phyloP scores from a whole-genome alignment of 352 stramenopile species.

The Globisporangium paddicum region DNA sequence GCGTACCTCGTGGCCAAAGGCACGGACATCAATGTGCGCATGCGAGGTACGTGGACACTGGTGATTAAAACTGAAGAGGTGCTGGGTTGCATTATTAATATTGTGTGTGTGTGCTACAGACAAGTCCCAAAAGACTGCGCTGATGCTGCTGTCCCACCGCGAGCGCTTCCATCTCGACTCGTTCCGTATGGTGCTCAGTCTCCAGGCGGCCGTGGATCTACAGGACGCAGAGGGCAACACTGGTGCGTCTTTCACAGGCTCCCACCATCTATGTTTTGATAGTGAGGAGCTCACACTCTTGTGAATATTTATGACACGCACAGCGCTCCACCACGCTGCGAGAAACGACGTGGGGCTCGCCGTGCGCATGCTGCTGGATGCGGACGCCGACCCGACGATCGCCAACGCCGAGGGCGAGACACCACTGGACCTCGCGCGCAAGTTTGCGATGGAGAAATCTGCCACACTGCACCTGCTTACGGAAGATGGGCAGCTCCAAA shows the following conservation, averaged over 20 bases:
- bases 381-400: slow-evolving; percentile 35
- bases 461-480: slow-evolving; percentile 38
- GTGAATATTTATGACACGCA: not conserved
- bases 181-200: slow-evolving; percentile 76
- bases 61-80: too few relatives aligned
- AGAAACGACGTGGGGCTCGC: slow-evolving; percentile 55
- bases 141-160: slow-evolving; percentile 67
- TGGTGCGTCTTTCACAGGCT: too few relatives aligned
- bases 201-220: slow-evolving; percentile 44
- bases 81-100: too few relatives aligned
- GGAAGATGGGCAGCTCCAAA: slow-evolving; percentile 52
- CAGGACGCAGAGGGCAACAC: slow-evolving; percentile 67
- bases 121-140: slow-evolving; percentile 36
- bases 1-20: slow-evolving; percentile 76
- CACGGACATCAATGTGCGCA: slow-evolving; percentile 51
- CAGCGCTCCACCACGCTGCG: slow-evolving; percentile 63
- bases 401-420: slow-evolving; percentile 44
- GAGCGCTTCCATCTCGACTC: slow-evolving; percentile 79
- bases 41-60: slow-evolving; percentile 26
- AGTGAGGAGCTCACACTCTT: not conserved
- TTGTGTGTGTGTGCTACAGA: slow-evolving; percentile 8
- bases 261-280: not conserved
- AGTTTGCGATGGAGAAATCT: slow-evolving; percentile 31
- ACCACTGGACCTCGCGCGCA: slow-evolving; percentile 36
- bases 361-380: slow-evolving; percentile 68